phyloP scores from a whole-genome alignment of 1,139 yeast genomes.

The Yamadazyma atlantica region DNA sequence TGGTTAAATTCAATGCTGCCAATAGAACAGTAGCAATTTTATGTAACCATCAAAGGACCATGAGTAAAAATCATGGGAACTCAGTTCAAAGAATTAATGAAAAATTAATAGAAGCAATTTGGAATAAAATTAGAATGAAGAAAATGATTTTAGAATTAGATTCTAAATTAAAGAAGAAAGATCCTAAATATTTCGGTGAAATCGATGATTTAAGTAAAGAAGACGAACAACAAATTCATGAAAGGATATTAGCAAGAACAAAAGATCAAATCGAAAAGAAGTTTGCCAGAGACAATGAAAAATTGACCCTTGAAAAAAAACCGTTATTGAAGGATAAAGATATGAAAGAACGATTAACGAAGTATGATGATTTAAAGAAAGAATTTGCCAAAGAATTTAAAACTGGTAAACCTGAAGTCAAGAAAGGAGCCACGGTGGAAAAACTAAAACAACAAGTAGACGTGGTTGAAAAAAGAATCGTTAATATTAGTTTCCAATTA shows the following conservation, averaged over 20 bases:
- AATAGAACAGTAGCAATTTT: slow-evolving; percentile 92
- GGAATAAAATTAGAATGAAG: slow-evolving; percentile 80
- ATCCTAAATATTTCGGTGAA: slow-evolving; percentile 64
- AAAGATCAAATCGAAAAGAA: slow-evolving; percentile 62
- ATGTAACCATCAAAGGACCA: slow-evolving; percentile 96
- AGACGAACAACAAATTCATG: slow-evolving; percentile 60
- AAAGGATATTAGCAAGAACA: slow-evolving; percentile 56
- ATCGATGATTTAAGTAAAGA: slow-evolving; percentile 68
- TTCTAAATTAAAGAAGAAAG: slow-evolving; percentile 49
- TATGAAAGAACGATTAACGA: slow-evolving; percentile 57
- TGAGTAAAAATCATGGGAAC: slow-evolving; percentile 78
- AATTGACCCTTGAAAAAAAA: slow-evolving; percentile 57
- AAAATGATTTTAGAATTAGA: slow-evolving; percentile 70
- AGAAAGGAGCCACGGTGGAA: slow-evolving; percentile 59
- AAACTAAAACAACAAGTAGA: slow-evolving; percentile 74
- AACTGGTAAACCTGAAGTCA: slow-evolving; percentile 59
- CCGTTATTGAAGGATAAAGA: slow-evolving; percentile 51
- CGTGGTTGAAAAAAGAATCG: slow-evolving; percentile 68
- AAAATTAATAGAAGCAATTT: slow-evolving; percentile 70
- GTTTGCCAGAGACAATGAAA: slow-evolving; percentile 76
- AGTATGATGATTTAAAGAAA: slow-evolving; percentile 53
- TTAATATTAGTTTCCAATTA: slow-evolving; percentile 67
- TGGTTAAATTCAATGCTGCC: slow-evolving; percentile 88
- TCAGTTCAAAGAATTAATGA: slow-evolving; percentile 79
- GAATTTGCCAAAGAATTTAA: slow-evolving; percentile 61